A percentile compares a stretch with the other conserved stretches of the same genome.
phyloP scores from a whole-genome alignment of 495 filamentous ascomycete species.

The Penicillium parvum region DNA sequence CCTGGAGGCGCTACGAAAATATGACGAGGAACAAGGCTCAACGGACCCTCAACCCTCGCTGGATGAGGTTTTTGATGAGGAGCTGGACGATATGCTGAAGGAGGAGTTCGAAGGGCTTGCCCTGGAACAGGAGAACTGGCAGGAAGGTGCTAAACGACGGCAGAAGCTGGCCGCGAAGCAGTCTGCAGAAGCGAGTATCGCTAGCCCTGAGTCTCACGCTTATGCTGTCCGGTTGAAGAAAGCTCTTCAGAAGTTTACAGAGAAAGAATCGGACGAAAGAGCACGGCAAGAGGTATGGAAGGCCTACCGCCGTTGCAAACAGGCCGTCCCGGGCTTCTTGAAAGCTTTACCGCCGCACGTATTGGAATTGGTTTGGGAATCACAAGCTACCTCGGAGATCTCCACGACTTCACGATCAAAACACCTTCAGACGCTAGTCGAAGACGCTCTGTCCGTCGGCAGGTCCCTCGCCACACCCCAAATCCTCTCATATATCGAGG shows the following conservation, averaged over 20 bases:
- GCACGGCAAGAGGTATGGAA: constrained; percentile 38
- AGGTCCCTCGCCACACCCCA: constrained; percentile 51
- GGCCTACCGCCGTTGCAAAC: constrained; percentile 44
- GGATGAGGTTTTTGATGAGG: constrained; percentile 41
- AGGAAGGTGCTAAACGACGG: constrained; percentile 19
- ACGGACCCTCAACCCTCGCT: constrained; percentile 24
- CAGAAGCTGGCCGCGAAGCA: constrained; percentile 16
- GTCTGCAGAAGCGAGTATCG: constrained; percentile 20
- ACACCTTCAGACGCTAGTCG: constrained; percentile 54
- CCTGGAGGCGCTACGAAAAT: constrained; percentile 40
- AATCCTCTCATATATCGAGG: constrained; percentile 60
- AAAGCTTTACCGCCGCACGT: constrained; percentile 31
- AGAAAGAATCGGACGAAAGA: constrained; percentile 24
- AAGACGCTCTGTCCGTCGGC: constrained; percentile 57
- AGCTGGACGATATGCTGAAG: constrained; percentile 40
- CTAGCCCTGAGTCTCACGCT: constrained; percentile 23
- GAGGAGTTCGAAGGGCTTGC: constrained; percentile 41
- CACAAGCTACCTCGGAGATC: constrained; percentile 47
- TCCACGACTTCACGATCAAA: constrained; percentile 40
- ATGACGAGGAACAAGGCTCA: constrained; percentile 30
- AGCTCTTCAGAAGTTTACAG: constrained; percentile 20
- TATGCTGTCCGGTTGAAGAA: constrained; percentile 35
- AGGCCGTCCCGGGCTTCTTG: constrained; percentile 34
- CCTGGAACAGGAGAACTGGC: constrained; percentile 38
- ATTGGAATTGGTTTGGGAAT: constrained; percentile 39